phyloP scores from a whole-genome alignment of 1,139 yeast genomes.

The Yamadazyma diospyri region DNA sequence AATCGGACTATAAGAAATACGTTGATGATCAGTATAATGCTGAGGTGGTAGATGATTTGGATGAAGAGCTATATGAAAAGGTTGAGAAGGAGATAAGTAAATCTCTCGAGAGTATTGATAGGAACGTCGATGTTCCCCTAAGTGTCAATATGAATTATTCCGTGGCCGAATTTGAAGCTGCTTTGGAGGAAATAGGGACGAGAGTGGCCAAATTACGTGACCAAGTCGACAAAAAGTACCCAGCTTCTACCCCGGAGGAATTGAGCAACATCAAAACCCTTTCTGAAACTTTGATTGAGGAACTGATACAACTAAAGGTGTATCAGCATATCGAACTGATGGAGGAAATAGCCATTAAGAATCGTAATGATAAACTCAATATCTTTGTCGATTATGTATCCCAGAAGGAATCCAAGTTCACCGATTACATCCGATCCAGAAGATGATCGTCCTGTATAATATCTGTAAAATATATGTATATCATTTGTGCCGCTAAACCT shows the following conservation, averaged over 20 bases:
- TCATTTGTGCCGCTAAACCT: too few relatives aligned
- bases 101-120: neutral
- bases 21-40: conserved; percentile 21
- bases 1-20: conserved; percentile 45
- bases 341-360: conserved; percentile 8
- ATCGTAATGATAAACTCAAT: conserved; percentile 4
- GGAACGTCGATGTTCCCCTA: neutral
- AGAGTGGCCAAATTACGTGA: conserved; percentile 3
- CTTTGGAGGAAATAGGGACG: neutral
- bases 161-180: conserved; percentile 1
- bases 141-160: conserved; percentile 4
- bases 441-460: too few relatives aligned
- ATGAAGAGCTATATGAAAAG: conserved; percentile 26
- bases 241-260: neutral
- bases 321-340: conserved; percentile 4
- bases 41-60: conserved; percentile 36
- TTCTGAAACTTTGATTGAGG: neutral
- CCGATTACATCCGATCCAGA: neutral
- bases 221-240: conserved; percentile 3
- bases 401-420: conserved; percentile 2
- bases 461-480: neutral
- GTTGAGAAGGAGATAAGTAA: conserved; percentile 28
- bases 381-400: conserved; percentile 4
- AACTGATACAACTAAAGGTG: conserved; percentile 1
- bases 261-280: neutral